phyloP scores from a whole-genome alignment of 139 green algal species.

The Eudorina sp. region DNA sequence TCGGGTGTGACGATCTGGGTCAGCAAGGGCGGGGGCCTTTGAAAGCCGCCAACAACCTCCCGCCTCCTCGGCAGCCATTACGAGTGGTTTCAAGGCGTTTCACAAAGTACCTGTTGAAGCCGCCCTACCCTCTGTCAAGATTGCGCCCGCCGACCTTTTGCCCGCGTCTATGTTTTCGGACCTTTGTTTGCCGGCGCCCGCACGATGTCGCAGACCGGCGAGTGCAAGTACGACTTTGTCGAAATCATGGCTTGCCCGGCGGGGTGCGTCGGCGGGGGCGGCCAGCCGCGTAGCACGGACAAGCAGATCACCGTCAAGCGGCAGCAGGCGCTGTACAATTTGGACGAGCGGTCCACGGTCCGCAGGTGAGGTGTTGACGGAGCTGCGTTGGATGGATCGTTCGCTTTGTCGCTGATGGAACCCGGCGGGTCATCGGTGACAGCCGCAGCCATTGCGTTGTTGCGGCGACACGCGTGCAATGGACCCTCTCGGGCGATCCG shows the following conservation, averaged over 20 bases:
- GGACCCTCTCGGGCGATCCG: no score
- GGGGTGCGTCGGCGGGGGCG: slow-evolving; percentile 79
- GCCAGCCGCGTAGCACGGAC: slow-evolving; percentile 73
- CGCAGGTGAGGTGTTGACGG: neutral
- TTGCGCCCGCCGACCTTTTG: no score
- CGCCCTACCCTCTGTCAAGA: no score
- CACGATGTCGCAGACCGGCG: neutral
- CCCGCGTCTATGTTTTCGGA: neutral
- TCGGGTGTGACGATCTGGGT: neutral
- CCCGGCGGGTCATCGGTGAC: no score
- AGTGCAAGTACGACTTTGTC: slow-evolving; percentile 73
- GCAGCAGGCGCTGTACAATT: slow-evolving; percentile 65
- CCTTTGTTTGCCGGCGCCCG: neutral
- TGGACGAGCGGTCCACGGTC: slow-evolving; percentile 55
- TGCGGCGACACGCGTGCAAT: no score
- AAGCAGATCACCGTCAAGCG: slow-evolving; percentile 72
- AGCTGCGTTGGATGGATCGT: neutral
- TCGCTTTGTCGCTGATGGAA: no score
- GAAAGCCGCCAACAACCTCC: no score
- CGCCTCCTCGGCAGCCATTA: no score
- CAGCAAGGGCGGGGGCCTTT: no score
- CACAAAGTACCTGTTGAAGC: no score
- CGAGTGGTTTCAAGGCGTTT: no score
- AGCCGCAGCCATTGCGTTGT: no score
- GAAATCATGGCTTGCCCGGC: slow-evolving; percentile 76